Evolutionary conservation across 805 yeast genomes (phyloP).

Genomic region (Barnettozyma sp.): DNA sequence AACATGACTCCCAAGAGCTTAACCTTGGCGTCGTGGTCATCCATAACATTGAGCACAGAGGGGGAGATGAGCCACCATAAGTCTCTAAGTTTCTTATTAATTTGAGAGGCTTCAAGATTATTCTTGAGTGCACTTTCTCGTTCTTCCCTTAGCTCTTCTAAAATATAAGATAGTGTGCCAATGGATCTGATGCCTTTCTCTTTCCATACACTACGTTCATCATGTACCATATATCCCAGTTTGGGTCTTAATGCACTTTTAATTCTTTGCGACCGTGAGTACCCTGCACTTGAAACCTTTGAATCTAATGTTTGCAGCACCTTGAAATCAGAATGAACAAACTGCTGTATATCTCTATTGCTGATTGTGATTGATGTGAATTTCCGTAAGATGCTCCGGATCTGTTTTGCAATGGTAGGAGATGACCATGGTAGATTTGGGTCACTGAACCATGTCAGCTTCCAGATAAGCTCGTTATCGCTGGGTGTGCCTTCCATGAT

Average conservation of each 20-base stretch:
- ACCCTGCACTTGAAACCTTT: slow-evolving; percentile 1
- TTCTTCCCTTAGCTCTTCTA: not conserved
- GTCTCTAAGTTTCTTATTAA: not conserved
- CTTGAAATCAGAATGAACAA: not conserved
- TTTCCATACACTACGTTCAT: slow-evolving; percentile 1
- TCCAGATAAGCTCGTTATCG: not conserved
- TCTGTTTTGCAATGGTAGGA: not conserved
- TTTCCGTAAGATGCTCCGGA: not conserved
- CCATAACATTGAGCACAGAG: slow-evolving; percentile 21
- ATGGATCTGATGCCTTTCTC: not conserved
- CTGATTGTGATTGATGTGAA: not conserved
- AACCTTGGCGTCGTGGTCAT: slow-evolving; percentile 25
- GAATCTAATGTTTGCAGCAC: not conserved
- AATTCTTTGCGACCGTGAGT: not conserved
- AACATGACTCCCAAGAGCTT: slow-evolving; percentile 21
- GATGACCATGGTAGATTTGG: not conserved
- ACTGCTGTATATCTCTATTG: too few relatives aligned
- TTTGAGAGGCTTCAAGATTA: not conserved
- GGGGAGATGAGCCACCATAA: slow-evolving; percentile 24
- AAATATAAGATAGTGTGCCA: slow-evolving; percentile 1
- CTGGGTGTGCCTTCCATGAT: not conserved
- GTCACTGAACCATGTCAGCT: slow-evolving; percentile 1
- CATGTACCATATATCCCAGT: not conserved
- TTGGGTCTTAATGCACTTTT: slow-evolving; percentile 1
- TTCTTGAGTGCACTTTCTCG: not conserved